A percentile compares a stretch with the other conserved stretches of the same genome.
Conservation (phyloP, 257 asterid genomes). For the Solanum paucissectum region DNA sequence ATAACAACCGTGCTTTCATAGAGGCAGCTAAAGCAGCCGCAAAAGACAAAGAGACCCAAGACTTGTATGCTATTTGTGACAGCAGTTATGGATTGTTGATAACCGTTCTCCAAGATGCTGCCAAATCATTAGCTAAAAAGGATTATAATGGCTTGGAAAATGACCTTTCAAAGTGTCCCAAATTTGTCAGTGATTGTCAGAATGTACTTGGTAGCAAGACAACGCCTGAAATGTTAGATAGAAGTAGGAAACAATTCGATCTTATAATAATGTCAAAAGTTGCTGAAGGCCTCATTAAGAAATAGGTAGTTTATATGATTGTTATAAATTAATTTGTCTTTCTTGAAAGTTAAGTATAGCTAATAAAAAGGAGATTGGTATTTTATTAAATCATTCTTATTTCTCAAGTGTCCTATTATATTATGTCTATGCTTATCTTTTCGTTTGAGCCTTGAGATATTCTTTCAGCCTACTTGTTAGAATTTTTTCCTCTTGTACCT, state of each 20-base stretch:
- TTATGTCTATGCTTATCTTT: neutral
- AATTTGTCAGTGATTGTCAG: neutral
- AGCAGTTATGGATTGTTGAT: neutral
- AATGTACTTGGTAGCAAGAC: neutral
- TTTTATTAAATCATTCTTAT: too few species aligned
- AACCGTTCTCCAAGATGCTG: neutral
- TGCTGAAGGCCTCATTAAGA: too few species aligned
- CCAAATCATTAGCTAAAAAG: neutral
- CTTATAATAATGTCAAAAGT: too few species aligned
- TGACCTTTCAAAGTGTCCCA: neutral
- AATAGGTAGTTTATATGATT: too few species aligned
- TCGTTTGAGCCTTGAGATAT: neutral
- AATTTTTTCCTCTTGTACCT: neutral
- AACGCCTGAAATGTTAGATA: neutral
- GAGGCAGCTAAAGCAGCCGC: neutral
- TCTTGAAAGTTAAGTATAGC: neutral
- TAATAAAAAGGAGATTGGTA: too few species aligned
- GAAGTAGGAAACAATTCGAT: neutral
- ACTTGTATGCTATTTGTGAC: neutral
- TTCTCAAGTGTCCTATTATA: too few species aligned
- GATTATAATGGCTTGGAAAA: neutral
- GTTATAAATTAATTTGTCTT: too few species aligned
- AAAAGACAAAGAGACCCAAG: neutral
- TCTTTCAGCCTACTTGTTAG: neutral
- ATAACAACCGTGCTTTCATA: neutral